A percentile compares a stretch with the other conserved stretches of the same genome.
Evolutionary conservation across 176 grass and related monocot species (phyloP).

Genomic region (Rhipidocladum racemiflorum): DNA sequence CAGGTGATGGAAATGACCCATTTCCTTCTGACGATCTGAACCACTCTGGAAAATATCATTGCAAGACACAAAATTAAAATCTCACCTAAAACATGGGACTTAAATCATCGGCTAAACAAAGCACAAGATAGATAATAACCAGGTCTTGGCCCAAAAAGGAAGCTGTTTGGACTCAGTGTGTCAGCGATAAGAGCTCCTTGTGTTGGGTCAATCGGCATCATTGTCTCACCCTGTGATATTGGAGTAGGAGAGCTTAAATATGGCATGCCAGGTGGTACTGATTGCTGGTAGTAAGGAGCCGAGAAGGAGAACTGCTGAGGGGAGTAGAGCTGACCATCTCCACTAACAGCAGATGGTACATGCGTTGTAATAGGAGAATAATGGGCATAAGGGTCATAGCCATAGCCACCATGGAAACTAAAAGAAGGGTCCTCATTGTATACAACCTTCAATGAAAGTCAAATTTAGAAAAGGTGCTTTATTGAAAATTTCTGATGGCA

Average conservation of each 20-base stretch:
- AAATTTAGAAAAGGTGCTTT: slow-evolving; percentile 25
- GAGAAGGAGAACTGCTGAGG: slow-evolving; percentile 94
- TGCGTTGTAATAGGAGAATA: slow-evolving; percentile 88
- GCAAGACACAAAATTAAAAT: slow-evolving; percentile 32
- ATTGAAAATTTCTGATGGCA: neutral
- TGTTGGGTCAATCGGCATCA: slow-evolving; percentile 65
- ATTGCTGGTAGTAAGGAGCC: slow-evolving; percentile 86
- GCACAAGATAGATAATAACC: slow-evolving; percentile 59
- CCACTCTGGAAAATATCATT: slow-evolving; percentile 70
- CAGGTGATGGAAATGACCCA: slow-evolving; percentile 64
- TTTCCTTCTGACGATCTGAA: slow-evolving; percentile 62
- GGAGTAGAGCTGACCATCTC: slow-evolving; percentile 86
- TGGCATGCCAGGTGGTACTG: slow-evolving; percentile 61
- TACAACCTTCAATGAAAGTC: slow-evolving; percentile 51
- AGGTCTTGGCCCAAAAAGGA: slow-evolving; percentile 68
- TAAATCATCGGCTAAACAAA: slow-evolving; percentile 25
- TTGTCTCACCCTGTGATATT: slow-evolving; percentile 68
- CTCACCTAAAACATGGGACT: neutral
- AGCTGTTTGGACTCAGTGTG: slow-evolving; percentile 60
- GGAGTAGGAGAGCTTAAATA: slow-evolving; percentile 71
- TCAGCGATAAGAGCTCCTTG: slow-evolving; percentile 63
- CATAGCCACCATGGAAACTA: slow-evolving; percentile 87
- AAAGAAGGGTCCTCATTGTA: slow-evolving; percentile 87
- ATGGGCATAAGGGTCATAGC: slow-evolving; percentile 86
- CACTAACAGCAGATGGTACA: slow-evolving; percentile 62